These are phyloP conservation scores for Xanthoconium purpureum DNA, from an alignment of 768 basidiomycete species.

Conservation along the genomic window DNA sequence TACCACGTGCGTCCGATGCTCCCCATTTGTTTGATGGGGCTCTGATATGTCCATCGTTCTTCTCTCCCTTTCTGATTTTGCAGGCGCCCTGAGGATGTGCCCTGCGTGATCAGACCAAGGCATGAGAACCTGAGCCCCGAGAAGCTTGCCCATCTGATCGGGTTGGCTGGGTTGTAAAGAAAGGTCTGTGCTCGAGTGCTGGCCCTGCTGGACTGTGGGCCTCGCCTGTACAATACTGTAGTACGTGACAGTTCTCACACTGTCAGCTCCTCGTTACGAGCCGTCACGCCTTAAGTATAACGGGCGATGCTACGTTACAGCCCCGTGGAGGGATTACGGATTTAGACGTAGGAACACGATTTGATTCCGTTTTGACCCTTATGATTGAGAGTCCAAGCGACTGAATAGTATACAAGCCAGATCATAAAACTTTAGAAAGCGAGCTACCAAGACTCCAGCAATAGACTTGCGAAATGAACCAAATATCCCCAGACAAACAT, in stretches of 20 bases:
- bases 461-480: background rate
- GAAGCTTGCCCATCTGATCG: constrained; percentile 12
- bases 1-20: constrained; percentile 17
- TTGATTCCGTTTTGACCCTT: background rate
- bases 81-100: constrained; percentile 14
- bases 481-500: background rate
- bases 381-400: constrained; percentile 9
- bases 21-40: background rate
- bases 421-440: constrained; percentile 8
- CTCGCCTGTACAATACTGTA: background rate
- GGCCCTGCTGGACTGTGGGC: background rate
- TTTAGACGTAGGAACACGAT: background rate
- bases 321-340: background rate
- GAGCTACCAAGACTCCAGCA: background rate
- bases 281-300: background rate
- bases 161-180: constrained; percentile 2
- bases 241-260: background rate
- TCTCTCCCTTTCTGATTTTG: background rate
- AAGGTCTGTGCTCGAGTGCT: background rate
- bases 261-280: background rate
- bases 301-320: background rate
- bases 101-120: constrained; percentile 10
- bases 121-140: constrained; percentile 6
- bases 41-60: background rate
- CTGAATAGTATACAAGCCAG: constrained; percentile 23